These are phyloP conservation scores for Cylindrodendrum hubeiense DNA, from an alignment of 2,329 filamentous ascomycete species.

Conservation along the genomic window DNA sequence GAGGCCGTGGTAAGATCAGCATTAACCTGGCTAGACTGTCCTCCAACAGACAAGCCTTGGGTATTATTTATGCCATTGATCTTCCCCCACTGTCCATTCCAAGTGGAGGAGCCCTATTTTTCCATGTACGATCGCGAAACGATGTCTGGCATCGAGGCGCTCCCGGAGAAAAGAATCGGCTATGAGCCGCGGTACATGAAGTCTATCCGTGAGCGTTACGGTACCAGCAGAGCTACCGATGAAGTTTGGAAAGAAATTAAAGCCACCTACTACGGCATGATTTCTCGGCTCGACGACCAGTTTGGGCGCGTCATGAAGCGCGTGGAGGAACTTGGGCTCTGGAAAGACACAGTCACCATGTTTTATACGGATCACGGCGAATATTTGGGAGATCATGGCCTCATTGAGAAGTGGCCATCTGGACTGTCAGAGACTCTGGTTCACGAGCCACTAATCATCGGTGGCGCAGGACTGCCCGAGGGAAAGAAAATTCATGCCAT, in stretches of 20 bases:
- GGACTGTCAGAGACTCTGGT: slow-evolving; percentile 56
- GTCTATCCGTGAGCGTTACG: slow-evolving; percentile 52
- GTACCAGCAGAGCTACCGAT: slow-evolving; percentile 53
- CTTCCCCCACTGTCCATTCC: slow-evolving; percentile 61
- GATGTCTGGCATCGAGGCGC: slow-evolving; percentile 33
- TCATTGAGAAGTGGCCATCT: slow-evolving; percentile 63
- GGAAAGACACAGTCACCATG: slow-evolving; percentile 56
- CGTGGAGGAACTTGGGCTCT: slow-evolving; percentile 50
- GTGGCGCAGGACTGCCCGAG: slow-evolving; percentile 53
- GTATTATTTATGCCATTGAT: slow-evolving; percentile 57
- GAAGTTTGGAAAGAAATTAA: slow-evolving; percentile 59
- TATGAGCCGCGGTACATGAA: slow-evolving; percentile 58
- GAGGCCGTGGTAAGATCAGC: slow-evolving; percentile 56
- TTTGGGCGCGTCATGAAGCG: slow-evolving; percentile 55
- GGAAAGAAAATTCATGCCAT: slow-evolving; percentile 50
- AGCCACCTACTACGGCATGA: slow-evolving; percentile 62
- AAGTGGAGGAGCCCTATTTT: slow-evolving; percentile 62
- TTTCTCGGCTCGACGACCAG: slow-evolving; percentile 58
- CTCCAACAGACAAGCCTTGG: slow-evolving; percentile 56
- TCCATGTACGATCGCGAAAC: slow-evolving; percentile 56
- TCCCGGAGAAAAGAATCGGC: slow-evolving; percentile 49
- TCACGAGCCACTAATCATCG: slow-evolving; percentile 59
- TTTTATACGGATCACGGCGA: slow-evolving; percentile 61
- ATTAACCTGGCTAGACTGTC: slow-evolving; percentile 57
- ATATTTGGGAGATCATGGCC: slow-evolving; percentile 60